phyloP scores from a whole-genome alignment of 78 protist genomes.

The Trichosphaerium sp. region DNA sequence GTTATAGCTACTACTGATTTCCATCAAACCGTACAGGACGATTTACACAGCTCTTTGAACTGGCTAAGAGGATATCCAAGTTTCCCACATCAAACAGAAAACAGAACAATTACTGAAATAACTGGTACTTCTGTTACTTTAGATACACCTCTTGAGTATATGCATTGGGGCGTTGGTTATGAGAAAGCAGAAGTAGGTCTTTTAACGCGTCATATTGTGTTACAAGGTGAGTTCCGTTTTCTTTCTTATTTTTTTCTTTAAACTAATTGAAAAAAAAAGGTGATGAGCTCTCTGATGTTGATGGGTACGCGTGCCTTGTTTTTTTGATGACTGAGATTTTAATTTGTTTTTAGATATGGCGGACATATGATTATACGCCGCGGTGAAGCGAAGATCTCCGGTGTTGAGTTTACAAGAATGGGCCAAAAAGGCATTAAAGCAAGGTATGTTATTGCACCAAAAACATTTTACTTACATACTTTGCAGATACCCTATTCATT shows the following conservation, averaged over 20 bases:
- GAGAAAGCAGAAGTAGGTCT: conserved; percentile 2
- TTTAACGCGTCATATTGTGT: background rate
- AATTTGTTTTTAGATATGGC: no score
- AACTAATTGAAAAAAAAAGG: no score
- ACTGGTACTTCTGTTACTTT: background rate
- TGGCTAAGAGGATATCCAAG: background rate
- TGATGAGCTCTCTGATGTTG: background rate
- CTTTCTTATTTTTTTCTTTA: no score
- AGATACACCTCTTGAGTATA: background rate
- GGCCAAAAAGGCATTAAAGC: background rate
- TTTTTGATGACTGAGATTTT: no score
- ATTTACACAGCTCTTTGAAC: background rate
- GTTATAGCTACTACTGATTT: conserved; percentile 1
- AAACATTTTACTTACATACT: no score
- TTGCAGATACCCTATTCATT: no score
- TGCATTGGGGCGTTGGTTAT: background rate
- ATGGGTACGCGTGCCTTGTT: no score
- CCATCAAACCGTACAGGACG: background rate
- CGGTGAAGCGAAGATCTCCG: background rate
- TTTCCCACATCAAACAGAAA: background rate
- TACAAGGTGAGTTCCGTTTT: background rate
- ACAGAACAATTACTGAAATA: background rate
- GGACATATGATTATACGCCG: background rate
- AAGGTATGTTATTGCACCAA: background rate
- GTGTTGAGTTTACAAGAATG: background rate